These are phyloP conservation scores for Yarrowia sp. DNA, from an alignment of 805 yeast species.

Conservation along the genomic window DNA sequence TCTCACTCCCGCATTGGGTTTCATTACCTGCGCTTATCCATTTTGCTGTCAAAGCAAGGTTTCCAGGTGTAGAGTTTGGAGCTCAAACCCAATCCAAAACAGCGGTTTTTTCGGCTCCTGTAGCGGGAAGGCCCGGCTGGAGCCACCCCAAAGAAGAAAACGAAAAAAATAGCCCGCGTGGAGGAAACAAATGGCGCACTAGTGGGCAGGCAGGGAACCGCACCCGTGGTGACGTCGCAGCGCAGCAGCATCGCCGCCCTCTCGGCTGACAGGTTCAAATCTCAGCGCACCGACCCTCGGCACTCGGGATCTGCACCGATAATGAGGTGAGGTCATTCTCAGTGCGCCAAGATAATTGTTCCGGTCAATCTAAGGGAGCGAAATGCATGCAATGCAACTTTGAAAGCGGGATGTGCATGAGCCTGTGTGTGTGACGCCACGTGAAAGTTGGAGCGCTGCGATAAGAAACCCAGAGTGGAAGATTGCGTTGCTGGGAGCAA, in stretches of 20 bases:
- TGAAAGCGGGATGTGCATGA: slow-evolving; percentile 16
- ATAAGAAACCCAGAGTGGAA: slow-evolving; percentile 18
- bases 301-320: slow-evolving; percentile 27
- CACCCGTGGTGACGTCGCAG: not conserved
- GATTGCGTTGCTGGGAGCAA: slow-evolving; percentile 2
- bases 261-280: no score
- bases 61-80: slow-evolving; percentile 13
- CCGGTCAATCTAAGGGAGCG: slow-evolving; percentile 25
- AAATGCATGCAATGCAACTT: slow-evolving; percentile 22
- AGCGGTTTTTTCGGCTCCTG: slow-evolving; percentile 22
- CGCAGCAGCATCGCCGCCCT: no score
- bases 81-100: slow-evolving; percentile 16
- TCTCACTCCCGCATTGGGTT: slow-evolving; percentile 25
- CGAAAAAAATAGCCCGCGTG: not conserved
- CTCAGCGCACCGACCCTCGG: slow-evolving; percentile 16
- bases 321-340: slow-evolving; percentile 26
- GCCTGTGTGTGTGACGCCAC: slow-evolving; percentile 8
- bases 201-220: not conserved
- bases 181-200: not conserved
- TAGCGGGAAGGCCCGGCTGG: slow-evolving; percentile 21
- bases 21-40: slow-evolving; percentile 26
- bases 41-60: slow-evolving; percentile 25
- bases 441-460: slow-evolving; percentile 22
- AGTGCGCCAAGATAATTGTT: slow-evolving; percentile 24
- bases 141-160: slow-evolving; percentile 20